Percentiles rank a stretch among this genome's conserved stretches.
Conservation (phyloP, 495 filamentous ascomycete genomes). For the Filosporella fistucella region DNA sequence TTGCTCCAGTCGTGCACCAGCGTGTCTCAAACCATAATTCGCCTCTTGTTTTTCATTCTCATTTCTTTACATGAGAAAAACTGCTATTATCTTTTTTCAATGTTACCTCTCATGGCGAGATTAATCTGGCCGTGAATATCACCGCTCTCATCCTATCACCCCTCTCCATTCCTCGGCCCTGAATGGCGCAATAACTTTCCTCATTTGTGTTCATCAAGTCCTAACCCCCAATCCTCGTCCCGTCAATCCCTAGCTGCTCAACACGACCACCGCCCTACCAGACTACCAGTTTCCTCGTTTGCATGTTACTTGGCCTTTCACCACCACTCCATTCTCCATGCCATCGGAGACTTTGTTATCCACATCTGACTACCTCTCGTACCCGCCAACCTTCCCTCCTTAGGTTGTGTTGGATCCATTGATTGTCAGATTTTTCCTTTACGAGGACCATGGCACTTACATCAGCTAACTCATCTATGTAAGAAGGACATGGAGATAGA, state of each 20-base stretch:
- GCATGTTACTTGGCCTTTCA: constrained; percentile 17
- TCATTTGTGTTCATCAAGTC: constrained; percentile 9
- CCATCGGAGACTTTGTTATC: constrained; percentile 4
- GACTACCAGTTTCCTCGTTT: constrained; percentile 2
- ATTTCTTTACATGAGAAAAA: constrained; percentile 11
- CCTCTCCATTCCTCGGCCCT: background rate
- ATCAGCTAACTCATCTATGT: background rate
- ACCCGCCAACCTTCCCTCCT: constrained; percentile 10
- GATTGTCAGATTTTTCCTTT: constrained; percentile 6
- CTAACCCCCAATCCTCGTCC: background rate
- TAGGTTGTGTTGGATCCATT: constrained; percentile 5
- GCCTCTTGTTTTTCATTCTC: background rate
- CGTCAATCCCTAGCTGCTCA: too few species aligned
- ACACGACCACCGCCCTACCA: constrained; percentile 1
- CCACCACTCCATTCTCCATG: constrained; percentile 1
- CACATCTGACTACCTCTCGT: constrained; percentile 4
- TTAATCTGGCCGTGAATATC: background rate
- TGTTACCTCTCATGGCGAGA: constrained; percentile 2
- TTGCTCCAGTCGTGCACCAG: background rate
- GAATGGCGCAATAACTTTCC: constrained; percentile 17
- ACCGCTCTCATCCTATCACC: constrained; percentile 10
- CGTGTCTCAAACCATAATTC: constrained; percentile 5
- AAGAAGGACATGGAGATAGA: constrained; percentile 12
- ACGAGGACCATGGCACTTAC: background rate
- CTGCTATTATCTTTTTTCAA: background rate